Base-by-base conservation (phyloP, 83 land plant species). In the Diphasiastrum complanatum region DNA sequence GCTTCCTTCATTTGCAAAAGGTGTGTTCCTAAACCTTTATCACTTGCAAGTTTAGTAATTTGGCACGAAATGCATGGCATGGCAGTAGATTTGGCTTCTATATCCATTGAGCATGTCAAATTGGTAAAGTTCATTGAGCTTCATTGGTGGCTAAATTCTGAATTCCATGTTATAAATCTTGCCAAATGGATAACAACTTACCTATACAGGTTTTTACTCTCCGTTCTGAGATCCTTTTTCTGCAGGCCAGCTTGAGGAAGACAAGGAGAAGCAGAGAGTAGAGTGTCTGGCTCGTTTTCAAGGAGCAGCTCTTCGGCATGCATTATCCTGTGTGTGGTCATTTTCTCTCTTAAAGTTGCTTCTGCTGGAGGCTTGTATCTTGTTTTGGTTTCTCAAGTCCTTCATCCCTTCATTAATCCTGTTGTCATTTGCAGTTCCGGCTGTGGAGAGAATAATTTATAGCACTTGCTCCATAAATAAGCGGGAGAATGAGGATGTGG, bases 381-480 rank as follows among this genome's bases (percentile, higher is more conserved):
- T 40, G 26, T 31, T 12, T 47, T 38, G 12, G 33, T n/a, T 43
- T 45, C 60, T n/a, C 20, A n/a, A 36, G 20, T 2, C 26, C 8
- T 46, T 46, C n/a, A n/a, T n/a, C n/a, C n/a, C n/a, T n/a, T n/a
- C n/a, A n/a, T n/a, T n/a, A n/a, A n/a, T n/a, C n/a, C n/a, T n/a
- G n/a, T n/a, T n/a, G n/a, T n/a, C n/a, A n/a, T n/a, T 58, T 74
- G 51, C 85, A 91, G 95, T 91, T 77, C 95, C 95, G 33, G 61
- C 75, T 38, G 90, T 85, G 12, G 87, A 87, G 63, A 83, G 79
- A 50, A 78, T 91, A 20, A 91, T 91, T 10, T 91, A 91, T 68
- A 91, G 97, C 79, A 91, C 97, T 11, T 91, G 97, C 63, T 91
- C 97, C 33, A 67, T 85, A 33, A 72, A 87, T 61, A 90, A 85